phyloP scores from a whole-genome alignment of 345 rosid genomes.

The Gossypium arboreum region DNA sequence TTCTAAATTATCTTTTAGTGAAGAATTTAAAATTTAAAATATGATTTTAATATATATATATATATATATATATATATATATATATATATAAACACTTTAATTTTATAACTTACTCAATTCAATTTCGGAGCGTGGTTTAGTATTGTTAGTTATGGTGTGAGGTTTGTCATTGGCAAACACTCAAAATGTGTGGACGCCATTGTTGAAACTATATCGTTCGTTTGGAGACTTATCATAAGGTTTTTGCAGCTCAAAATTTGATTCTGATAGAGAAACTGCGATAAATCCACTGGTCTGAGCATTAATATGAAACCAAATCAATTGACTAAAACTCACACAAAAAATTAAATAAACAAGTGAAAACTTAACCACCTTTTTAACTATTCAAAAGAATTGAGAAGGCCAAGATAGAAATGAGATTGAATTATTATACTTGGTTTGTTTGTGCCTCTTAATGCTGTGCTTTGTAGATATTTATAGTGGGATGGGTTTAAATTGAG shows the following conservation, averaged over 20 bases:
- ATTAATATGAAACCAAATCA: not conserved
- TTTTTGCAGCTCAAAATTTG: conserved; percentile 20
- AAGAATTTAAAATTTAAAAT: too few relatives aligned
- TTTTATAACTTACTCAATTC: conserved; percentile 15
- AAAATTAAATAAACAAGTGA: not conserved
- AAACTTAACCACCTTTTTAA: not conserved
- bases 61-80: too few relatives aligned
- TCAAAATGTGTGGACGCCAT: conserved; percentile 25
- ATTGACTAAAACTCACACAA: not conserved
- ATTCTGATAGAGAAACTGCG: conserved; percentile 5
- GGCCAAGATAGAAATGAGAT: too few relatives aligned
- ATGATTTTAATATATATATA: too few relatives aligned
- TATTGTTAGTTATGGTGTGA: conserved; percentile 15
- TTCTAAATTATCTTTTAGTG: too few relatives aligned
- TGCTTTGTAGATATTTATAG: not conserved
- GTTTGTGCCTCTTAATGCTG: not conserved
- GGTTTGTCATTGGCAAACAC: conserved; percentile 30
- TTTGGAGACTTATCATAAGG: conserved; percentile 16
- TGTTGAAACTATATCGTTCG: conserved; percentile 15
- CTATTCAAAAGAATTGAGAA: not conserved
- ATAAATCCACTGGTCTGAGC: conserved; percentile 8
- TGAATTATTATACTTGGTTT: not conserved
- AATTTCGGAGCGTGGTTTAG: conserved; percentile 27
- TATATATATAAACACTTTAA: too few relatives aligned
- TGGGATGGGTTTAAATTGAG: not conserved